A percentile compares a stretch with the other conserved stretches of the same genome.
Evolutionary conservation across 768 basidiomycete genomes (phyloP).

Genomic region (Hygrophorus pudorinus): DNA sequence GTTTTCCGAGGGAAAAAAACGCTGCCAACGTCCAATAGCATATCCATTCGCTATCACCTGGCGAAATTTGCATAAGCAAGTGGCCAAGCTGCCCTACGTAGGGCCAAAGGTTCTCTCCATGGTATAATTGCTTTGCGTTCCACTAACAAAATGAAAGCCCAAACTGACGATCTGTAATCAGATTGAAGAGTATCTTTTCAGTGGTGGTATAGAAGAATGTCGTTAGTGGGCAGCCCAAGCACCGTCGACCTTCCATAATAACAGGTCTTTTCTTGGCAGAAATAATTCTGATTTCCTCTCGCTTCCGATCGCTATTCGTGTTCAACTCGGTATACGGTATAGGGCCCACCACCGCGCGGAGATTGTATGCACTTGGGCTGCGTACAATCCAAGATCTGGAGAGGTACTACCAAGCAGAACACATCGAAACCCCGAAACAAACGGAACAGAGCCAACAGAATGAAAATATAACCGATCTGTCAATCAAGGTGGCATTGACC

Average conservation of each 20-base stretch:
- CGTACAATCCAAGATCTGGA: slow-evolving; percentile 64
- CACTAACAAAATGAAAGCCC: background rate
- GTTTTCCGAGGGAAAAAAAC: background rate
- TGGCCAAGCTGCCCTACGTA: slow-evolving; percentile 4
- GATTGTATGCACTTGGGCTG: slow-evolving; percentile 54
- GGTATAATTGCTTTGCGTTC: background rate
- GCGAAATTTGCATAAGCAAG: background rate
- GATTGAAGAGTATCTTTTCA: slow-evolving; percentile 8
- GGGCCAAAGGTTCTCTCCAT: slow-evolving; percentile 5
- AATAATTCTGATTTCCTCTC: slow-evolving; percentile 34
- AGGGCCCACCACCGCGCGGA: slow-evolving; percentile 58
- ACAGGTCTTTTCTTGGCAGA: slow-evolving; percentile 21
- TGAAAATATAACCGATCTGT: slow-evolving; percentile 17
- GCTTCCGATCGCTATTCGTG: slow-evolving; percentile 44
- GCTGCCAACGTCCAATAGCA: background rate
- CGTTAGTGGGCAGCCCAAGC: slow-evolving; percentile 18
- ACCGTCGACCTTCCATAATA: background rate
- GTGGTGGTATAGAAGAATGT: slow-evolving; percentile 26
- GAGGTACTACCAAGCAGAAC: slow-evolving; percentile 41
- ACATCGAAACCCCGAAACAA: background rate
- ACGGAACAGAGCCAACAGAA: slow-evolving; percentile 9
- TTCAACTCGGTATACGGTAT: slow-evolving; percentile 67
- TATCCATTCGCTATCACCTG: slow-evolving; percentile 6
- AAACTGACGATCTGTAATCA: background rate
- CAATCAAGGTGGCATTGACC: slow-evolving; percentile 49